phyloP scores from a whole-genome alignment of 2,329 filamentous ascomycete species.

The Penicillium sclerotigenum region DNA sequence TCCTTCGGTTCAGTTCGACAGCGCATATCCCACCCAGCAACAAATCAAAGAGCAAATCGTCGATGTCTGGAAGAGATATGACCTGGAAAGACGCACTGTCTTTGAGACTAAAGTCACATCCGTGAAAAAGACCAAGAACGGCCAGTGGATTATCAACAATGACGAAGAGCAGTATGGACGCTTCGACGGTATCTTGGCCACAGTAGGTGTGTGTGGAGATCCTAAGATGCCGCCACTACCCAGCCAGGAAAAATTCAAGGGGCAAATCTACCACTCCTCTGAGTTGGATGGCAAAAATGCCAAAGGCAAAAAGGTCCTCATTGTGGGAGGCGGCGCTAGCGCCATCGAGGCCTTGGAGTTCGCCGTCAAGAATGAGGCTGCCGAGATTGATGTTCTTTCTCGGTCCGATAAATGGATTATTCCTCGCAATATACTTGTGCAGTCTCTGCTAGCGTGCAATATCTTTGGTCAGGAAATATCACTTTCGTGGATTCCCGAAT shows the following conservation, averaged over 20 bases:
- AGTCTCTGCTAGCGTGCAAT: slow-evolving; percentile 71
- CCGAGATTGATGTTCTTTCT: slow-evolving; percentile 68
- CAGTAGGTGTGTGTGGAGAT: slow-evolving; percentile 76
- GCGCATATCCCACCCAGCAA: slow-evolving; percentile 72
- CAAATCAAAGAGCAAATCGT: slow-evolving; percentile 72
- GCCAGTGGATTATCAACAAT: slow-evolving; percentile 76
- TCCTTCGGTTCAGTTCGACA: slow-evolving; percentile 69
- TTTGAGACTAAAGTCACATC: slow-evolving; percentile 69
- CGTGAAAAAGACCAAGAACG: slow-evolving; percentile 65
- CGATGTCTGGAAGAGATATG: slow-evolving; percentile 71
- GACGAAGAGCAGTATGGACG: slow-evolving; percentile 64
- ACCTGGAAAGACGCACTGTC: slow-evolving; percentile 65
- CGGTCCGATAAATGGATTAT: slow-evolving; percentile 86
- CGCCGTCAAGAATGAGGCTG: slow-evolving; percentile 63
- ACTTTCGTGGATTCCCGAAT: slow-evolving; percentile 75
- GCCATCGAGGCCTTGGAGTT: slow-evolving; percentile 83
- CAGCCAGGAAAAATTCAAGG: slow-evolving; percentile 69
- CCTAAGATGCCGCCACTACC: slow-evolving; percentile 69
- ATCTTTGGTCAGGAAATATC: slow-evolving; percentile 73
- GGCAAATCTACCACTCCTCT: slow-evolving; percentile 71
- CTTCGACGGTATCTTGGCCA: slow-evolving; percentile 76
- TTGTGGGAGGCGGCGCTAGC: slow-evolving; percentile 76
- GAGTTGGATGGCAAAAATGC: slow-evolving; percentile 69
- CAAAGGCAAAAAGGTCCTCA: slow-evolving; percentile 69
- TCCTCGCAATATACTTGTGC: slow-evolving; percentile 71